Base-by-base conservation (phyloP, 371 early-diverging fungal species). In the Zychaea mexicana region DNA sequence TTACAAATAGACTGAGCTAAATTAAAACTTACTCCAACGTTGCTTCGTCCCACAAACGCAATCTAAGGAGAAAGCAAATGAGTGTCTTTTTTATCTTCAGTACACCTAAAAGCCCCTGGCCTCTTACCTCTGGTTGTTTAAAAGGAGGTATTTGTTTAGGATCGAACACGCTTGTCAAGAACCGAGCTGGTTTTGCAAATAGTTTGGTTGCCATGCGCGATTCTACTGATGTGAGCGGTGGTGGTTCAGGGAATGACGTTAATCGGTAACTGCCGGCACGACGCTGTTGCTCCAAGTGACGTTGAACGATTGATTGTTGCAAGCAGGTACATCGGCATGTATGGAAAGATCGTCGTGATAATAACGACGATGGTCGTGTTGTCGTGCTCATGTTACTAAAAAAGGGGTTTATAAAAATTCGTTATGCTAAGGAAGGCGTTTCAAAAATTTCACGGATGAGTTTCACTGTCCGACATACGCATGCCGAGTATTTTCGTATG, bases 1-100 rank as follows among this genome's bases (percentile, higher is more conserved):
- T n/a, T n/a, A n/a, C n/a, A n/a, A n/a, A n/a, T n/a, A n/a, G n/a
- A n/a, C n/a, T n/a, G n/a, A n/a, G n/a, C n/a, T 26, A 2, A 31
- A 27, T 36, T 12, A 38, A 2, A 10, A 21, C 62, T 66, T 70
- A 81, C 78, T 49, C 92, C 92, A 60, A 92, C 90, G 65, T 92
- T 92, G 71, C 91, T 91, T 62, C 92, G 84, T 0, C 92, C 92
- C 15, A 90, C 86, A 79, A 92, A 89, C 3, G 88, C 88, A 28
- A 92, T 81, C 82, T 91, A 66, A 24, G 21, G 13, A 26, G 31
- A 24, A 32, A 30, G 21, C 31, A 54, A n/a, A 52, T 33, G 2
- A n/a, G n/a, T n/a, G 39, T 28, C 4, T 30, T 13, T 46, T 15
- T 45, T 53, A 28, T 46, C 24, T 52, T 12, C 32, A n/a, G n/a